Evolutionary conservation across 257 asterid genomes (phyloP), one percentile per base, ranked within the genome.

Genomic region (Solanum virginianum): DNA sequence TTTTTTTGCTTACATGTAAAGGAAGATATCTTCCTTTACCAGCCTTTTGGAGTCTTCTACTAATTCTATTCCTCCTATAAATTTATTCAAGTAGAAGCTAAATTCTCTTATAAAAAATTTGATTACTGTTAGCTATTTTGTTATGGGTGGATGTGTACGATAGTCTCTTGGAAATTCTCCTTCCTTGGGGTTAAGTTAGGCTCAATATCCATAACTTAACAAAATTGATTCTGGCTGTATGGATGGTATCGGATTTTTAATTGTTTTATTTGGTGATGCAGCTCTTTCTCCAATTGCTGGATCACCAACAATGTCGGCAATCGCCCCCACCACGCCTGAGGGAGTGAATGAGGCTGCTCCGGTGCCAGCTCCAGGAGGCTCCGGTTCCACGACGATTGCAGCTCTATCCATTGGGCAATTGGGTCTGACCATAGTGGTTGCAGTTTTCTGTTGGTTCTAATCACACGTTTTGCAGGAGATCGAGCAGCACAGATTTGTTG

Each of bases 271-370:
- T 69, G 85, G 6, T 68, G 53, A 9, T 83, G 41, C 90, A 94
- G 97, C 94, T 81, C 84, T 72, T 22, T 83, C 98, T 63, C 98
- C 98, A 17, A 0, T n/a, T 20, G 91, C 90, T 20, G 2, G 80
- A 29, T 82, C 97, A 59, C 95, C 98, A 5, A 87, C 88, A 86
- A 20, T 88, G 1, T 62, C 84, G 7, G 87, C 90, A 1, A 89
- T 87, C 53, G 84, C 91, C 84, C 94, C 96, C 12, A 54, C 89
- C 6, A 12, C 85, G 1, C 51, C 88, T 4, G 20, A 43, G 9
- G 93, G 90, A 54, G 80, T 84, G 47, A 87, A 7, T 56, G 92
- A 62, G 29, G 88, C 47, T n/a, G 87, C 94, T 47, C 92, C 95
- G 0, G 86, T 92, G 11, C 89, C 94, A 4, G 77, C 94, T 16